A percentile compares a stretch with the other conserved stretches of the same genome.
Evolutionary conservation across 2,329 filamentous ascomycete species (phyloP).

Genomic region (Tricladium varicosporioides): DNA sequence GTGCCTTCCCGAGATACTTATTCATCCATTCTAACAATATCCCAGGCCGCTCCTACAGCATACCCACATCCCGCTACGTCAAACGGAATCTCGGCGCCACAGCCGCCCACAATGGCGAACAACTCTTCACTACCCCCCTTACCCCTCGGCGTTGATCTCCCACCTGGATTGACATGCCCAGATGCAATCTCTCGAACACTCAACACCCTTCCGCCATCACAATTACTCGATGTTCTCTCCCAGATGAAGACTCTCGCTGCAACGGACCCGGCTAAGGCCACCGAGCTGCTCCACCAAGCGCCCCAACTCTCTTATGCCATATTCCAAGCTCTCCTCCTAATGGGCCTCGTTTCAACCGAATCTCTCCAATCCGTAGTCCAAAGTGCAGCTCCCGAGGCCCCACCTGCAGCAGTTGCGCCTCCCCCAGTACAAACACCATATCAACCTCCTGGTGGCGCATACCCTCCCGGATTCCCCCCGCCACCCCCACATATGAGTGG

Average conservation of each 20-base stretch:
- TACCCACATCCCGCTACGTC: constrained; percentile 35
- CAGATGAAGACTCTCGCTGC: constrained; percentile 93
- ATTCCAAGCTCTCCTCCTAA: constrained; percentile 89
- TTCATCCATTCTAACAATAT: not conserved
- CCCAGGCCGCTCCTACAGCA: constrained; percentile 26
- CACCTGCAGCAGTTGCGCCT: constrained; percentile 42
- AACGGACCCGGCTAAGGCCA: constrained; percentile 77
- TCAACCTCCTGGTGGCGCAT: constrained; percentile 29
- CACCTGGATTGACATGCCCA: constrained; percentile 76
- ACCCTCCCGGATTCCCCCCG: constrained; percentile 37
- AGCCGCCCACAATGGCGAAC: constrained; percentile 34
- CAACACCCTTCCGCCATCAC: constrained; percentile 77
- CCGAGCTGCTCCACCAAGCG: constrained; percentile 80
- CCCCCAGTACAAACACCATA: constrained; percentile 28
- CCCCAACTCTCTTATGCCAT: constrained; percentile 93
- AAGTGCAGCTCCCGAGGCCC: constrained; percentile 35
- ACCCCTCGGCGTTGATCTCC: constrained; percentile 80
- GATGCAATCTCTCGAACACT: constrained; percentile 93
- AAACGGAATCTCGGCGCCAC: constrained; percentile 36
- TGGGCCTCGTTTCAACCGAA: constrained; percentile 86
- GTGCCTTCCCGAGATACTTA: not conserved
- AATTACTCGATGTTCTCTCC: constrained; percentile 87
- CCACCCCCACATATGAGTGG: constrained; percentile 39
- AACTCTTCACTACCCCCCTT: constrained; percentile 69
- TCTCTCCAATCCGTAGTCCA: constrained; percentile 81